Conservation (phyloP, 2,329 filamentous ascomycete genomes). For the Ceratocystis cubensis region DNA sequence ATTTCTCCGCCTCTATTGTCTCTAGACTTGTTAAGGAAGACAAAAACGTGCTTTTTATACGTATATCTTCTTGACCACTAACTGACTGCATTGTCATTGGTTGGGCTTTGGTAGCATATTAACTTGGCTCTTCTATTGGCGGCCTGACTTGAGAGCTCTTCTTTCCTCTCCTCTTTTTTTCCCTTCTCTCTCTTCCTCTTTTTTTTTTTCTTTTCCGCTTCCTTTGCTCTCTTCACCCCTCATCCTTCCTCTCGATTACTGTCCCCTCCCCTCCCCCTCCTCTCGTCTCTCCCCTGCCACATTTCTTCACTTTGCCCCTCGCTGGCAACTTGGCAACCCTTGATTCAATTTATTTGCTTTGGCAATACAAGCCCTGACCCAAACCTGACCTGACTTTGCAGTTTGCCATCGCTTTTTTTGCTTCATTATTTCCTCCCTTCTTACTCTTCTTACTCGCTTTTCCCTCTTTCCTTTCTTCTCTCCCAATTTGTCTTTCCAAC, state of each 20-base stretch:
- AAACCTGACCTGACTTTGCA: background rate
- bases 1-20: background rate
- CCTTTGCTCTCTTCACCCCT: constrained; percentile 14
- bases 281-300: constrained; percentile 8
- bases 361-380: constrained; percentile 2
- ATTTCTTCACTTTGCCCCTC: constrained; percentile 11
- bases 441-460: background rate
- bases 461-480: background rate
- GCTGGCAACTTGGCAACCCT: constrained; percentile 10
- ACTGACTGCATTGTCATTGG: background rate
- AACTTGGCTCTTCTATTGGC: background rate
- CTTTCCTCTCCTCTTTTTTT: constrained; percentile 18
- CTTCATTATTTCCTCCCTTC: background rate
- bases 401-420: constrained; percentile 8
- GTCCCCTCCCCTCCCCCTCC: constrained; percentile 7
- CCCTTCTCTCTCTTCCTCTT: constrained; percentile 11
- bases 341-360: constrained; percentile 9
- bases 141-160: constrained; percentile 2
- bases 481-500: background rate
- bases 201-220: constrained; percentile 19
- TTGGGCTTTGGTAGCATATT: background rate
- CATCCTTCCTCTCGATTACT: constrained; percentile 3
- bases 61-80: background rate
- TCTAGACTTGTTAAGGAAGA: background rate
- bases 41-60: background rate